These are phyloP conservation scores for Sugiyamaella pinicola DNA, from an alignment of 1,139 yeast species.

Conservation along the genomic window DNA sequence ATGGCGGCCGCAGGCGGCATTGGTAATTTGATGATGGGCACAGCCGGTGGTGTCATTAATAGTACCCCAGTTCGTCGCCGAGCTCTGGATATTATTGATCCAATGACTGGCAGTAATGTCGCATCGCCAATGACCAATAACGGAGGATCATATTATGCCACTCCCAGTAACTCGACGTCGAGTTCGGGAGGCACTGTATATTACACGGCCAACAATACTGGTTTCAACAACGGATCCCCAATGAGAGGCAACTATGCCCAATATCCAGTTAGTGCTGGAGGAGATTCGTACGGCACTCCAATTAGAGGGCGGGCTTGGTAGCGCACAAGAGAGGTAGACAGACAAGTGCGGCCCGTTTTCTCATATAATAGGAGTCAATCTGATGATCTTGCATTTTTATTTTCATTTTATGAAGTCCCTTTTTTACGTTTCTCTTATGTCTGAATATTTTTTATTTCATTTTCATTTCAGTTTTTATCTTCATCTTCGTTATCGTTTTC, in stretches of 20 bases:
- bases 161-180: not conserved
- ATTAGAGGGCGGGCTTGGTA: conserved; percentile 17
- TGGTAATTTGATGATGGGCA: not conserved
- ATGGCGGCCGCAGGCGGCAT: not conserved
- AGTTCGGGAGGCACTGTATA: conserved; percentile 7
- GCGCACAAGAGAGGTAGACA: too few relatives aligned
- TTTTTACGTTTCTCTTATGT: conserved; percentile 1
- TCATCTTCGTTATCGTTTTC: not conserved
- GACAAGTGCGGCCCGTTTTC: too few relatives aligned
- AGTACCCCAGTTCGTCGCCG: conserved; percentile 47
- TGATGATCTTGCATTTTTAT: not conserved
- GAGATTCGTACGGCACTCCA: conserved; percentile 11
- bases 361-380: not conserved
- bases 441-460: conserved; percentile 1
- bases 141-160: conserved; percentile 7
- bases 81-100: conserved; percentile 70
- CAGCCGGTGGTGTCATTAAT: conserved; percentile 19
- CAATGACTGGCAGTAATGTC: conserved; percentile 65
- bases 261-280: conserved; percentile 15
- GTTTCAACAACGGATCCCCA: conserved; percentile 14
- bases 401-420: conserved; percentile 15
- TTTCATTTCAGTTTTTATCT: not conserved
- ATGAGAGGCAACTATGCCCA: conserved; percentile 11
- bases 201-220: conserved; percentile 9
- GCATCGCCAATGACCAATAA: conserved; percentile 49